Base-by-base conservation (phyloP, 2,329 filamentous ascomycete genomes). In the Magnaporthiopsis incrustans region DNA sequence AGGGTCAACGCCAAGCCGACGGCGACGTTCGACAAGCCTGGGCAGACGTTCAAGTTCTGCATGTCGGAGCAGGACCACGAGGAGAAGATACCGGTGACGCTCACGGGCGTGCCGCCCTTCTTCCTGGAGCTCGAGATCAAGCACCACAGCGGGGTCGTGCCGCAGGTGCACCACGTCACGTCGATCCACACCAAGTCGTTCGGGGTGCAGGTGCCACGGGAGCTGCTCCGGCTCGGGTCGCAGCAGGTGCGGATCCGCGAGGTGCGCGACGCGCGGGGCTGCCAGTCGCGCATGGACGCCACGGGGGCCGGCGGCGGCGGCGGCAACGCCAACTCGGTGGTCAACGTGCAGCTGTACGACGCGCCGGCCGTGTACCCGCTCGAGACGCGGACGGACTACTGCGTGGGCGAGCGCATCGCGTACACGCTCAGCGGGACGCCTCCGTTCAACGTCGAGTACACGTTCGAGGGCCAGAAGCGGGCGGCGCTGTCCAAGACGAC, bases 41-140 rank as follows among this genome's bases (percentile, higher is more conserved):
- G 93, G 22, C 95, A 95, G 75, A 93, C 91, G 0, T 97, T 97
- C 81, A 96, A 95, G 73, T 97, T 94, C 76, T 99, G 95, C 77
- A 89, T 92, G 74, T 88, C 92, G 60, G 91, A 97, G 70, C 85
- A 89, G 62, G 86, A 86, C 63, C 86, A 88, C 38, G 91, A 96
- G 70, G 93, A 99, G 71, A 87, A 85, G 57, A 97, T 99, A 64
- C 93, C 94, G 0, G 89, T 99, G 65, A 88, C 85, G 2, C 82
- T 99, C 25, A 89, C 89, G 65, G 95, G 95, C 56, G 81, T 89
- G 22, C 86, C 94, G 8, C 95, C 95, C 0, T 99, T 99, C 78
- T 89, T 88, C 60, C 80, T 99, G 5, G 95, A 98, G 73, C 84
- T 98, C 30, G 92, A 94, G 71, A 91, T 99, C 76, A 96, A 93